These are phyloP conservation scores for Candida tetrigidarum DNA, from an alignment of 1,139 yeast genomes.

Conservation along the genomic window DNA sequence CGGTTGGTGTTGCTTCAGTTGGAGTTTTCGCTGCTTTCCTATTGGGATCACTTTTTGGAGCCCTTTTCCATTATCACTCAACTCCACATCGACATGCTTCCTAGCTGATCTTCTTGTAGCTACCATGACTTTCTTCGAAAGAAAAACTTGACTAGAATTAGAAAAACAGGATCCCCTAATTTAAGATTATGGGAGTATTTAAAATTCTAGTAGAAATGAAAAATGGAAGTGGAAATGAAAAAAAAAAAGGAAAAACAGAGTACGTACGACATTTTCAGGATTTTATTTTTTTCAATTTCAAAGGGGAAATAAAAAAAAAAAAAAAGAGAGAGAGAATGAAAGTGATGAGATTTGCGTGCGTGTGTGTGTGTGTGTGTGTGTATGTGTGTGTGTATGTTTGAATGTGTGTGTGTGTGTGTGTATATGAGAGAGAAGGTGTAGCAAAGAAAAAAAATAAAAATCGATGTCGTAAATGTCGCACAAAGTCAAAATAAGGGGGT, in stretches of 20 bases:
- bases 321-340: not conserved
- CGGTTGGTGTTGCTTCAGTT: slow-evolving; percentile 8
- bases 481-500: slow-evolving; percentile 5
- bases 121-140: slow-evolving; percentile 13
- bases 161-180: not conserved
- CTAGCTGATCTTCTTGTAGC: slow-evolving; percentile 18
- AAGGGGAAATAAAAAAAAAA: not conserved
- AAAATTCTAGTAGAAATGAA: not conserved
- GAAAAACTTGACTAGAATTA: not conserved
- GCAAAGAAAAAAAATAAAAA: not conserved
- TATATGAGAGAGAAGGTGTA: too few relatives aligned
- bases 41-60: slow-evolving; percentile 15
- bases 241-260: not conserved
- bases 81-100: slow-evolving; percentile 13
- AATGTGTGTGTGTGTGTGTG: not conserved
- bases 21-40: slow-evolving; percentile 8
- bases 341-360: slow-evolving; percentile 2
- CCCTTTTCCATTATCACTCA: slow-evolving; percentile 18
- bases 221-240: slow-evolving; percentile 1
- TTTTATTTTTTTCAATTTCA: not conserved
- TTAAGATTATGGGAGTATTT: not conserved
- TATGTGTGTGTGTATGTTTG: not conserved
- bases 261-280: not conserved
- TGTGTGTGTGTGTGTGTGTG: not conserved
- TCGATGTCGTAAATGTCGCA: slow-evolving; percentile 4